Conservation (phyloP, 495 filamentous ascomycete species). For the Wilcoxina mikolae region DNA sequence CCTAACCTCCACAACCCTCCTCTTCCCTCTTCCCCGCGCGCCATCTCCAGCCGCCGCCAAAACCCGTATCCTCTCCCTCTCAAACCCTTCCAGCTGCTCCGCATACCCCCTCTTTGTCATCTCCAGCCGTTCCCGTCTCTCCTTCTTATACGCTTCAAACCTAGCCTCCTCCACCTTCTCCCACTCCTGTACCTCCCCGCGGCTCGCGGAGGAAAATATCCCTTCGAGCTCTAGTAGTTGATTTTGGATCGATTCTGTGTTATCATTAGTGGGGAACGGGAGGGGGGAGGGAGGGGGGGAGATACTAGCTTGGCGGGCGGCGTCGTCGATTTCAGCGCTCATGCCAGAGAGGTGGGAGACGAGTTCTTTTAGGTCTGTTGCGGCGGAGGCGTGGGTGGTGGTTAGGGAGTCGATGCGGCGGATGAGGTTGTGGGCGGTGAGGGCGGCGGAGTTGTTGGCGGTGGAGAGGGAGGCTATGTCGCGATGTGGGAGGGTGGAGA, state of each 20-base stretch:
- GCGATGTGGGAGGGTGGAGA: neutral
- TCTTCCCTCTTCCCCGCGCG: neutral
- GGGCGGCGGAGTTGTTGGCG: conserved; percentile 9
- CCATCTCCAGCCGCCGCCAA: neutral
- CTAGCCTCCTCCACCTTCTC: conserved; percentile 7
- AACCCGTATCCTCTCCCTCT: conserved; percentile 16
- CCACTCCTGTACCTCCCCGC: conserved; percentile 7
- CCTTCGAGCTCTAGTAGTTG: conserved; percentile 17
- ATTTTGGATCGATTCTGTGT: conserved; percentile 6
- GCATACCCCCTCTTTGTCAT: conserved; percentile 6
- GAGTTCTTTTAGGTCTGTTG: conserved; percentile 11
- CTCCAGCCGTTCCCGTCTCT: conserved; percentile 7
- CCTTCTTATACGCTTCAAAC: conserved; percentile 13
- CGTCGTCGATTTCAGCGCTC: conserved; percentile 1
- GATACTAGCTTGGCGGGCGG: conserved; percentile 8
- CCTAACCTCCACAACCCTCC: neutral
- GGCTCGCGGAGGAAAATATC: neutral
- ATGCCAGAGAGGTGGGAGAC: conserved; percentile 9
- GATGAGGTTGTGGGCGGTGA: conserved; percentile 9
- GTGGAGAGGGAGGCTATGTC: neutral
- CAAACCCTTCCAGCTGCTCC: conserved; percentile 13
- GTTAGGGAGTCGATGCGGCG: conserved; percentile 15
- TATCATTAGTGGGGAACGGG: neutral
- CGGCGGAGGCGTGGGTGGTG: conserved; percentile 8
- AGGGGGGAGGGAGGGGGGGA: neutral